Evolutionary conservation across 208 protist species (phyloP), one percentile per base, ranked within the genome.

Genomic region (Histomonas meleagridis): DNA sequence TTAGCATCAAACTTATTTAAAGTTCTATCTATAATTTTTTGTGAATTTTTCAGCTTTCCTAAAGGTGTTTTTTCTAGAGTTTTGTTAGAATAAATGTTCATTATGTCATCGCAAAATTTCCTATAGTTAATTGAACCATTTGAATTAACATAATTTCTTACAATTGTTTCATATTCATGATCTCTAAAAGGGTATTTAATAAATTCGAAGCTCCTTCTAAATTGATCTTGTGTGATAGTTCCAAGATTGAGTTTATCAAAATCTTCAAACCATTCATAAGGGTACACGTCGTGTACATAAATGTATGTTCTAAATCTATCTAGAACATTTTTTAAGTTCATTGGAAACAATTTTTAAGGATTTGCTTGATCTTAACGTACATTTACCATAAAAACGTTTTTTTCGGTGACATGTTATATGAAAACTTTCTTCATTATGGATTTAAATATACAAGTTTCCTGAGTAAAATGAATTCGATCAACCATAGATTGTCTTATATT

Each of bases 241-340:
- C 76, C 76, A 35, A 14, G 51, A n/a, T 46, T 32, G 10, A 86
- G 76, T 28, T 86, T 86, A 28, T 86, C 76, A n/a, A 86, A 86
- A 86, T 86, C 76, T 35, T 86, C 76, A n/a, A 86, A 86, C 76
- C 76, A 86, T 38, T 86, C 76, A 38, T 55, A n/a, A 14, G 46
- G 76, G 14, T 86, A 46, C 4, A 86, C 55, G 38, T 86, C 76
- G 35, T 86, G 51, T 21, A 86, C 26, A 49, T 55, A 86, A n/a
- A 86, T 46, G 16, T 86, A 46, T n/a, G 76, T 86, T n/a, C n/a
- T n/a, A n/a, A n/a, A n/a, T n/a, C n/a, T n/a, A n/a, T n/a, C 76
- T 43, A 86, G 46, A 55, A 86, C n/a, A n/a, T n/a, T n/a, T n/a
- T n/a, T n/a, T n/a, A n/a, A n/a, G n/a, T n/a, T n/a, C n/a, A n/a